phyloP scores from a whole-genome alignment of 805 yeast genomes.

The Monosporozyma aerobia region DNA sequence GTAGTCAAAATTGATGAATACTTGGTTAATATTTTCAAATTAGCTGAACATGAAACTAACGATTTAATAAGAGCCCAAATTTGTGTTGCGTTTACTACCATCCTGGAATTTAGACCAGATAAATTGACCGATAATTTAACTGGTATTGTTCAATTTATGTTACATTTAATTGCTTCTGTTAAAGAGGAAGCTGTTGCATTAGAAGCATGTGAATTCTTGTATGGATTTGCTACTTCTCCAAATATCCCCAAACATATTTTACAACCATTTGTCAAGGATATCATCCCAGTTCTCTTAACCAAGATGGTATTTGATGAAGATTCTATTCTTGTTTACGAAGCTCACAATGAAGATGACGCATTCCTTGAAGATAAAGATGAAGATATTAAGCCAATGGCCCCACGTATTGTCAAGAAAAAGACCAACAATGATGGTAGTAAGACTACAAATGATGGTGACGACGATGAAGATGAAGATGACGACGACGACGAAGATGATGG shows the following conservation, averaged over 20 bases:
- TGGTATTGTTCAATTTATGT: slow-evolving; percentile 78
- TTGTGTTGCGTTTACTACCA: slow-evolving; percentile 62
- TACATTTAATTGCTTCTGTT: slow-evolving; percentile 58
- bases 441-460: slow-evolving; percentile 42
- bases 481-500: slow-evolving; percentile 69
- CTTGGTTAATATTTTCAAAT: slow-evolving; percentile 51
- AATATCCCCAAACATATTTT: slow-evolving; percentile 46
- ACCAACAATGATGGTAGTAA: slow-evolving; percentile 36
- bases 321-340: slow-evolving; percentile 59
- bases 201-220: slow-evolving; percentile 88
- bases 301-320: slow-evolving; percentile 86
- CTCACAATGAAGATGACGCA: slow-evolving; percentile 57
- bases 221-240: slow-evolving; percentile 59
- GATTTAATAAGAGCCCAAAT: slow-evolving; percentile 60
- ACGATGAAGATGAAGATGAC: slow-evolving; percentile 51
- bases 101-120: slow-evolving; percentile 73
- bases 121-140: slow-evolving; percentile 68
- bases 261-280: slow-evolving; percentile 45
- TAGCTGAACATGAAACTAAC: slow-evolving; percentile 52
- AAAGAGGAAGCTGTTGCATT: slow-evolving; percentile 67
- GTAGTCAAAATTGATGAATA: slow-evolving; percentile 57
- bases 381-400: slow-evolving; percentile 77
- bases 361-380: slow-evolving; percentile 73
- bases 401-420: slow-evolving; percentile 46
- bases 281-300: slow-evolving; percentile 68